Evolutionary conservation across 345 rosid species (phyloP), one percentile per base, ranked within the genome.

Genomic region (Rhizophora mangle): DNA sequence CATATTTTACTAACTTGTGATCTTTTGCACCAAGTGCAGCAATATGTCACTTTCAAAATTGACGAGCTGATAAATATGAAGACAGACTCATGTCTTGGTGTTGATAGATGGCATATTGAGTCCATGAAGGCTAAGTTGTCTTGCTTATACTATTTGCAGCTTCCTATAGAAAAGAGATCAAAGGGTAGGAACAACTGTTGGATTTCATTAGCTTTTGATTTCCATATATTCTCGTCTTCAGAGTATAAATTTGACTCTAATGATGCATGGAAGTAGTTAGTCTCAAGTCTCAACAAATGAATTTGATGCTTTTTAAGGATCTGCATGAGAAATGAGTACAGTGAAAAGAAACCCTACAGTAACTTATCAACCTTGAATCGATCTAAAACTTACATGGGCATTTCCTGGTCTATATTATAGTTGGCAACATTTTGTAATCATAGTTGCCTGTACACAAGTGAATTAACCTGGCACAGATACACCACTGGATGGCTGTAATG

Each of bases 81-180:
- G 61, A 83, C 79, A 52, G 84, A 69, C 69, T 80, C 82, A 30
- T 75, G 69, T 64, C 55, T 72, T 64, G 63, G 69, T 60, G 77
- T 68, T 70, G 82, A 81, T 64, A 81, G 68, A 62, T 71, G 81
- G 58, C 68, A 68, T 82, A 76, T 75, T 0, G 89, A 86, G 81
- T 85, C 87, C 69, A 62, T 88, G 80, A 88, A 82, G 85, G 89
- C 85, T 81, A 92, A 88, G 70, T 81, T 95, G 64, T 91, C 96
- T 49, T 95, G 97, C 82, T 78, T 83, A 66, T 95, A 92, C 75
- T 95, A 82, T 82, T 72, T 90, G 63, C 89, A 85, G 79, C 91
- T 95, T 74, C 84, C 99, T 26, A 51, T 36, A 18, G 92, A 90
- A 71, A 93, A 81, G 82, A 87, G 85, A 83, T 82, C 87, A 19